Evolutionary conservation across 208 protist species (phyloP), one percentile per base, ranked within the genome.

Genomic region (Wallacemonas sp.): DNA sequence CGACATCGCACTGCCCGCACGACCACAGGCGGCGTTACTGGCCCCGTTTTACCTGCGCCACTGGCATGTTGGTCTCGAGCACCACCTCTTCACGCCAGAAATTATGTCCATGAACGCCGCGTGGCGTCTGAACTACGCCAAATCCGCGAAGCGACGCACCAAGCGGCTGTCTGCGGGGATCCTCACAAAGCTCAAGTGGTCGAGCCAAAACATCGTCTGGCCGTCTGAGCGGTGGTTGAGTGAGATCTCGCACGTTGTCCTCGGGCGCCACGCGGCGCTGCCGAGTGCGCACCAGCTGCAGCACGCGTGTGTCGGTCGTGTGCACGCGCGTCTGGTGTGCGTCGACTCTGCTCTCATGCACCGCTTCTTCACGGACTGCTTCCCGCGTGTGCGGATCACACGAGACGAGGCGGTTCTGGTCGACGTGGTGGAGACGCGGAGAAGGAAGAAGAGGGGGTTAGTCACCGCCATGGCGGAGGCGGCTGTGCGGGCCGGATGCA

Each of bases 301-400:
- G 0, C 85, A 93, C 70, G 33, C 61, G 27, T 95, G 76, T 58
- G 72, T 89, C 2, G 88, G 84, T 44, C 78, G 86, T 11, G 52
- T 92, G 27, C 89, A 95, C 23, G 81, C 78, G 11, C 73, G 82
- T 14, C 62, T 95, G 2, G 76, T 87, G n/a, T 89, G 78, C 64
- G 64, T 92, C 27, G 46, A 41, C 11, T 43, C 34, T 11, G 34
- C 49, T 26, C 47, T n/a, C 14, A 72, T 76, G 48, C 81, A 78
- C 68, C 36, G 27, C 48, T 79, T 65, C 48, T 84, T 83, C 14
- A 71, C 54, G 54, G 60, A 65, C 8, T 43, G 32, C 52, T 58
- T 58, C 23, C 52, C 29, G 33, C 64, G 43, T 32, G 30, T 58
- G 8, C 32, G 32, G 2, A 30, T 58, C n/a, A 30, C 19, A 11